Conservation (phyloP, 1,139 yeast genomes). For the Nakaseomyces uthaithaninus region DNA sequence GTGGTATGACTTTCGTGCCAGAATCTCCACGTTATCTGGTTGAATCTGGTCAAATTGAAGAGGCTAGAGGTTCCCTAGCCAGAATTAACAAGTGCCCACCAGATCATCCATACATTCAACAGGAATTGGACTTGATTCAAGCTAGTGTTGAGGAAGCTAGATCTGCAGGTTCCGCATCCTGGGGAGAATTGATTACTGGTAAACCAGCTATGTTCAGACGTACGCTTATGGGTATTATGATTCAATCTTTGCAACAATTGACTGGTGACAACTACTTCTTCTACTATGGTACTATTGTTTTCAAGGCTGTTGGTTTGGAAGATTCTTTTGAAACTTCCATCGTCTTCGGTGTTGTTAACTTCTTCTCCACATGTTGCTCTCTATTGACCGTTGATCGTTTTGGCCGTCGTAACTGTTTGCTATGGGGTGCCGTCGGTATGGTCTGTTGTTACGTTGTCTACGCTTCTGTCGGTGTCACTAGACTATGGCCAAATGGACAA, state of each 20-base stretch:
- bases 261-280: slow-evolving; percentile 74
- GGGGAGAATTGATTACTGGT: slow-evolving; percentile 58
- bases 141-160: slow-evolving; percentile 57
- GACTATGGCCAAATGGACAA: slow-evolving; percentile 47
- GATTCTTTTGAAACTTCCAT: slow-evolving; percentile 71
- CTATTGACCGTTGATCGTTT: slow-evolving; percentile 55
- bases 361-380: slow-evolving; percentile 61
- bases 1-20: slow-evolving; percentile 59
- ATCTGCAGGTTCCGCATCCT: slow-evolving; percentile 54
- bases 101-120: slow-evolving; percentile 49
- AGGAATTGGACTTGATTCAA: slow-evolving; percentile 51
- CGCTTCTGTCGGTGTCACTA: slow-evolving; percentile 58
- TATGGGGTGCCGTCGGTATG: slow-evolving; percentile 59
- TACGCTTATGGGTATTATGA: slow-evolving; percentile 51
- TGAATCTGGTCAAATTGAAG: slow-evolving; percentile 43
- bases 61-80: slow-evolving; percentile 53
- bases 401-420: slow-evolving; percentile 60
- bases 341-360: slow-evolving; percentile 67
- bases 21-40: slow-evolving; percentile 70
- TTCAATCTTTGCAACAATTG: slow-evolving; percentile 64
- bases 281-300: slow-evolving; percentile 70
- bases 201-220: slow-evolving; percentile 47
- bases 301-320: slow-evolving; percentile 61
- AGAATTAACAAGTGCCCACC: slow-evolving; percentile 46
- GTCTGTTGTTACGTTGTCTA: slow-evolving; percentile 52